Base-by-base conservation (phyloP, 2,329 filamentous ascomycete species). In the Neopestalotiopsis sp. region DNA sequence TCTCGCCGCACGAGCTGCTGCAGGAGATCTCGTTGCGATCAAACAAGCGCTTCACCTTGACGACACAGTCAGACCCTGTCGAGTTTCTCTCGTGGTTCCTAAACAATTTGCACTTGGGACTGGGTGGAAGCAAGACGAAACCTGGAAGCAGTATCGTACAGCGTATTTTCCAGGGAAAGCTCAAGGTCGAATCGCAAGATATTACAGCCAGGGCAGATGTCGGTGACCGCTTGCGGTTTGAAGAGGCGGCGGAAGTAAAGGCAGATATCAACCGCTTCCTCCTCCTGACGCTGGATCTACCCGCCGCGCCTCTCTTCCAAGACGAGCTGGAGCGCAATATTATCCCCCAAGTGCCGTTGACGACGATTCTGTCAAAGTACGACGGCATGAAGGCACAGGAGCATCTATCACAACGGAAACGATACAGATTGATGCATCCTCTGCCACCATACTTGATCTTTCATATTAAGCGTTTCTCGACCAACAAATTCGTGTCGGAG, bases 51-150 rank as follows among this genome's bases (percentile, higher is more conserved):
- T 99, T 97, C 83, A 96, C 92, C 5, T 86, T 98, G 63, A 97
- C 94, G 0, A 86, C 90, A 34, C 96, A 98, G 82, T 96, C 95
- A 24, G 96, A 99, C 79, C 96, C 96, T 0, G 94, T 97, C 70
- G 96, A 99, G 61, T 98, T 99, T 76, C 86, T 99, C 61, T 95
- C 93, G 32, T 99, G 96, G 96, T 98, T 98, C 79, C 88, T 99
- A 68, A 98, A 99, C 84, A 94, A 97, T 79, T 88, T 99, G 12
- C 96, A 99, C 79, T 87, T 98, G 17, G 92, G 94, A 24, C 88
- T 99, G 1, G 96, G 96, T 67, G 96, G 96, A 71, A 95, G 92
- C 78, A 95, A 94, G 78, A 92, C 92, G 7, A 96, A 94, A 75
- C 92, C 95, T 0, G 90, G 91, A 32, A 92, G 90, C 75, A 95